Evolutionary conservation across 2,329 filamentous ascomycete genomes (phyloP).

Genomic region (Coleophoma crateriformis): DNA sequence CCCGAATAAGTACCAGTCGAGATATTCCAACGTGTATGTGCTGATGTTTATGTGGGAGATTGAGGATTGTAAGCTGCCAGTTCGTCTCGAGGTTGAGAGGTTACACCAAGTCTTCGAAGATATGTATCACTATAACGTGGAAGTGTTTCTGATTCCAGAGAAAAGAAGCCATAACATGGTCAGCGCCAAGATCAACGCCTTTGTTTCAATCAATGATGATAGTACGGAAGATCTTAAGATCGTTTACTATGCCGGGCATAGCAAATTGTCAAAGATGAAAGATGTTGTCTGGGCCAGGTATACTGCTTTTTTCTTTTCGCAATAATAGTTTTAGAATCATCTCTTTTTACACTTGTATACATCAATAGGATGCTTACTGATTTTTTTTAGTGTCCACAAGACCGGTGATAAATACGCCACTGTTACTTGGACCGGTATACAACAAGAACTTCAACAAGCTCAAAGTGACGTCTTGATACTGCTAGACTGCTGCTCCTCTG

Average conservation of each 20-base stretch:
- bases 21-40: slow-evolving; percentile 50
- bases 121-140: slow-evolving; percentile 50
- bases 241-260: slow-evolving; percentile 56
- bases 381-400: slow-evolving; percentile 4
- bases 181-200: slow-evolving; percentile 47
- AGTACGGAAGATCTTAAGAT: slow-evolving; percentile 49
- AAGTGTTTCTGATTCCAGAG: slow-evolving; percentile 52
- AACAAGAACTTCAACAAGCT: slow-evolving; percentile 49
- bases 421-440: slow-evolving; percentile 11
- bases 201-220: slow-evolving; percentile 44
- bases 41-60: slow-evolving; percentile 55
- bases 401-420: slow-evolving; percentile 3
- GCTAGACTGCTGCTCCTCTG: slow-evolving; percentile 48
- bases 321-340: too few species aligned
- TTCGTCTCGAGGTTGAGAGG: slow-evolving; percentile 43
- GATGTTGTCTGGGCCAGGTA: slow-evolving; percentile 60
- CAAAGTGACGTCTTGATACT: slow-evolving; percentile 52
- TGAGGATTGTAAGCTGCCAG: slow-evolving; percentile 33
- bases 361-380: background rate
- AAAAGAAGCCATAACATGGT: slow-evolving; percentile 50
- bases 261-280: slow-evolving; percentile 45
- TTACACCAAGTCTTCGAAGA: slow-evolving; percentile 50
- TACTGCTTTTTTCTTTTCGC: slow-evolving; percentile 23
- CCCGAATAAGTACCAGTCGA: slow-evolving; percentile 47
- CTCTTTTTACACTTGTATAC: too few species aligned